A percentile compares a stretch with the other conserved stretches of the same genome.
phyloP scores from a whole-genome alignment of 495 filamentous ascomycete genomes.

The Penicillium alfredii region DNA sequence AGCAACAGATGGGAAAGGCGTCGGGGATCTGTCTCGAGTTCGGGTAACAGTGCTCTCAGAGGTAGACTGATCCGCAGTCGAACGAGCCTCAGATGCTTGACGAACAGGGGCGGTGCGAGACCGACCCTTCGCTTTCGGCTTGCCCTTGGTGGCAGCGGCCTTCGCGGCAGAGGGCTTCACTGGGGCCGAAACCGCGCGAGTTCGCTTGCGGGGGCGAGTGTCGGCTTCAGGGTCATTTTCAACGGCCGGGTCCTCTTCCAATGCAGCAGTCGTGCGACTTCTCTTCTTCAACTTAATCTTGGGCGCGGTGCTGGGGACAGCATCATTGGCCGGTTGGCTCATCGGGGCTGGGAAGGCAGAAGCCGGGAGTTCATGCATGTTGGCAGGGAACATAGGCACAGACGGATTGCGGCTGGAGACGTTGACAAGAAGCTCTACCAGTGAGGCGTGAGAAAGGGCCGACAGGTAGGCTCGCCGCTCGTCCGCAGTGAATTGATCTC shows the following conservation, averaged over 20 bases:
- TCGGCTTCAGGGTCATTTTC: too few relatives aligned
- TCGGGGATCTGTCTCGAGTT: not conserved
- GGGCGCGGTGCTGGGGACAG: too few relatives aligned
- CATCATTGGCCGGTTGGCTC: not conserved
- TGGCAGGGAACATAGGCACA: conserved; percentile 36
- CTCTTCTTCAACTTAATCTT: too few relatives aligned
- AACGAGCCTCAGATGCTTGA: too few relatives aligned
- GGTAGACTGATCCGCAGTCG: not conserved
- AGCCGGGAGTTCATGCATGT: conserved; percentile 20
- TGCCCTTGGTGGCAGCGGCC: not conserved
- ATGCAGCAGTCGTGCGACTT: too few relatives aligned
- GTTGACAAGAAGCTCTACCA: conserved; percentile 38
- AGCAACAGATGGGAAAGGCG: conserved; percentile 5
- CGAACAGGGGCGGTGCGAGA: too few relatives aligned
- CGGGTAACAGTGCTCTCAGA: not conserved
- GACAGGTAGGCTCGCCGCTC: conserved; percentile 40
- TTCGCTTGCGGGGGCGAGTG: too few relatives aligned
- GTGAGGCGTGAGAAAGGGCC: conserved; percentile 30
- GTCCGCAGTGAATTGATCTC: conserved; percentile 19
- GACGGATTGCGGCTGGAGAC: conserved; percentile 28
- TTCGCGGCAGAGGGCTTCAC: not conserved
- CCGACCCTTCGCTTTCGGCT: too few relatives aligned
- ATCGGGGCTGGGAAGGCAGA: too few relatives aligned
- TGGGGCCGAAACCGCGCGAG: not conserved
- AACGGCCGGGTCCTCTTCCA: too few relatives aligned